Base-by-base conservation (phyloP, 108 stramenopile species). In the Phaeodactylum tricornutum region DNA sequence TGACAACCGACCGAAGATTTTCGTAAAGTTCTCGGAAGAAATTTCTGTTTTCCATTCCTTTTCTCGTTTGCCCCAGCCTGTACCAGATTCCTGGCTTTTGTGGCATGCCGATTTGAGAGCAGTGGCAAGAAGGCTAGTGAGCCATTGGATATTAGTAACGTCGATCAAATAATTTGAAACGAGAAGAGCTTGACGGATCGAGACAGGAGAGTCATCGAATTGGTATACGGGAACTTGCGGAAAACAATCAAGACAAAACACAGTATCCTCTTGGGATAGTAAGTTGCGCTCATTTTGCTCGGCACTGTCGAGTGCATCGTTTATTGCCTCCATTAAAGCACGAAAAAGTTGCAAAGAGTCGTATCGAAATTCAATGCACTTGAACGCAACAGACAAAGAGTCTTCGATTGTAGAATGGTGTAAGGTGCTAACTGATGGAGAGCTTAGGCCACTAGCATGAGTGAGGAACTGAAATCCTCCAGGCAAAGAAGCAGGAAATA, bases 361-460 rank as follows among this genome's bases (percentile, higher is more conserved):
- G 39, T 61, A 61, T 44, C 69, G 43, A 28, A 75, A 33, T 9
- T 75, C 72, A 16, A 83, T 63, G 24, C 74, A 78, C 39, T 77
- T 82, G 54, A 85, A 67, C 32, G 77, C 70, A 3, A 66, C 29
- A 12, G 57, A 53, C 34, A 89, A 53, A 0, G 87, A 60, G 37
- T 62, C 67, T 52, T 79, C 75, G 11, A 80, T 76, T 6, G 84
- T 76, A 15, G 84, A 85, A 55, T 90, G 81, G 14, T 71, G 71
- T 21, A 90, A 50, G 5, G 74, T 86, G 33, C 72, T 74, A 7
- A 87, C 54, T 14, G 82, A 82, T 19, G 74, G 67, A 28, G 79
- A 79, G 50, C 83, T 84, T 6, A 85, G 53, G 47, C 87, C 85
- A 47, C 76, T 62, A 8, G 80, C 54, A 53, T 92, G 83, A 2